A percentile compares a stretch with the other conserved stretches of the same genome.
Conservation (phyloP, 1,139 yeast genomes). For the Diutina scorzettiae region DNA sequence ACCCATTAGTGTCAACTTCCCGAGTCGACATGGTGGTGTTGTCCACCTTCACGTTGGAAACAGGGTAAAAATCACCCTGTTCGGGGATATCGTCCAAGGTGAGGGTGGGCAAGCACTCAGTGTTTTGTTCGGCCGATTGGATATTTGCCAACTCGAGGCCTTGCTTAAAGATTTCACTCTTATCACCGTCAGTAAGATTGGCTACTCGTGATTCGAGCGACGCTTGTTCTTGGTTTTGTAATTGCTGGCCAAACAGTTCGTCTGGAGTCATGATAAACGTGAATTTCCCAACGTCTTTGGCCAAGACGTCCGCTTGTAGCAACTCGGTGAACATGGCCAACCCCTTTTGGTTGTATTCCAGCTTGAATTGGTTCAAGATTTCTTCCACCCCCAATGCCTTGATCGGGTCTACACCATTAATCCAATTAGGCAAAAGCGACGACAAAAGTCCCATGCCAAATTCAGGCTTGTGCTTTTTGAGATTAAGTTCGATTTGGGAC, state of each 20-base stretch:
- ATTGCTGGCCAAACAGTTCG: conserved; percentile 34
- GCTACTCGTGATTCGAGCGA: conserved; percentile 37
- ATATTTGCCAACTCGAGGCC: conserved; percentile 48
- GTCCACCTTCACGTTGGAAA: conserved; percentile 17
- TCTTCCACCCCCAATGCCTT: conserved; percentile 53
- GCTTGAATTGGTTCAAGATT: conserved; percentile 45
- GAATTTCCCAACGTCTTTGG: conserved; percentile 38
- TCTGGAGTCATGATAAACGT: conserved; percentile 71
- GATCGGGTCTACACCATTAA: conserved; percentile 65
- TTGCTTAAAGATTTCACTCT: conserved; percentile 42
- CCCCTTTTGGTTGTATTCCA: conserved; percentile 44
- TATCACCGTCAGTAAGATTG: conserved; percentile 42
- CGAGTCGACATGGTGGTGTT: conserved; percentile 28
- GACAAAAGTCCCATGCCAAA: conserved; percentile 77
- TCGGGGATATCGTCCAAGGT: conserved; percentile 61
- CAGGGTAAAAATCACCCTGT: conserved; percentile 31
- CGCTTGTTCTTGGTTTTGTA: conserved; percentile 42
- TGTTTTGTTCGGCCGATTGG: conserved; percentile 50
- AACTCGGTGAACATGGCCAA: conserved; percentile 45
- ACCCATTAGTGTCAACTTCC: conserved; percentile 60
- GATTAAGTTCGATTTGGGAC: conserved; percentile 75
- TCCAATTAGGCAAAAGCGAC: conserved; percentile 73
- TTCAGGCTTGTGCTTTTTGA: conserved; percentile 81
- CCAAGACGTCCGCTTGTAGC: conserved; percentile 40
- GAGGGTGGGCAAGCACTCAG: conserved; percentile 70